Percentiles rank a stretch among this genome's conserved stretches.
These are phyloP conservation scores for Musa schizocarpa DNA, from an alignment of 176 grass and related monocot genomes.

Conservation along the genomic window DNA sequence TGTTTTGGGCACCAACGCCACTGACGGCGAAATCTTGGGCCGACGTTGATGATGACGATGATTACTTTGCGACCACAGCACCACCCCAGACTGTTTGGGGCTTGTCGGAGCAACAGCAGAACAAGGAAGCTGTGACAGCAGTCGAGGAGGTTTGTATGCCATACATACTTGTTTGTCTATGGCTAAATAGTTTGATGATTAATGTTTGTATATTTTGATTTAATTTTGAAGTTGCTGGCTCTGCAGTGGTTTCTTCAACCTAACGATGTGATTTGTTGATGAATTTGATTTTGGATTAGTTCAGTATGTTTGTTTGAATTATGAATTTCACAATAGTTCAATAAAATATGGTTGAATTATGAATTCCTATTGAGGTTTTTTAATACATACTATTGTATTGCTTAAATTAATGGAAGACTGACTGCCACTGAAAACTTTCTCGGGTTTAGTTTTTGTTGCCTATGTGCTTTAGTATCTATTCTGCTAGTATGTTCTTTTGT, in stretches of 20 bases:
- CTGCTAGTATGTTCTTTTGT: background rate
- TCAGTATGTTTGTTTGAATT: background rate
- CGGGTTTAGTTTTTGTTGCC: background rate
- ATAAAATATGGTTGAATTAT: background rate
- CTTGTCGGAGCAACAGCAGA: background rate
- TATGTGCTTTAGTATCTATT: background rate
- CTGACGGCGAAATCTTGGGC: constrained; percentile 83
- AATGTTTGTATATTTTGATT: too few species aligned
- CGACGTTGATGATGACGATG: constrained; percentile 76
- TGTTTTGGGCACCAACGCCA: constrained; percentile 60
- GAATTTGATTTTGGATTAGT: too few species aligned
- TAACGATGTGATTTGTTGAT: too few species aligned
- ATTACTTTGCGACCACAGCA: constrained; percentile 88
- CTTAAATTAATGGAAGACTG: background rate
- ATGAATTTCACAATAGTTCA: background rate
- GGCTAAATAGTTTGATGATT: too few species aligned
- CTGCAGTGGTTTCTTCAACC: too few species aligned
- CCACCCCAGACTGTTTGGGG: constrained; percentile 56
- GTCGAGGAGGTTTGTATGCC: background rate
- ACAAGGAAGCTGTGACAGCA: constrained; percentile 2
- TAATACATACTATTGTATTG: too few species aligned
- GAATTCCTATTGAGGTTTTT: background rate
- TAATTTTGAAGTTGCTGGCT: too few species aligned
- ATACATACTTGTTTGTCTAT: too few species aligned
- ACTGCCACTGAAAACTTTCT: background rate